Evolutionary conservation across 768 basidiomycete species (phyloP).

Genomic region (Albatrellus ellisii): DNA sequence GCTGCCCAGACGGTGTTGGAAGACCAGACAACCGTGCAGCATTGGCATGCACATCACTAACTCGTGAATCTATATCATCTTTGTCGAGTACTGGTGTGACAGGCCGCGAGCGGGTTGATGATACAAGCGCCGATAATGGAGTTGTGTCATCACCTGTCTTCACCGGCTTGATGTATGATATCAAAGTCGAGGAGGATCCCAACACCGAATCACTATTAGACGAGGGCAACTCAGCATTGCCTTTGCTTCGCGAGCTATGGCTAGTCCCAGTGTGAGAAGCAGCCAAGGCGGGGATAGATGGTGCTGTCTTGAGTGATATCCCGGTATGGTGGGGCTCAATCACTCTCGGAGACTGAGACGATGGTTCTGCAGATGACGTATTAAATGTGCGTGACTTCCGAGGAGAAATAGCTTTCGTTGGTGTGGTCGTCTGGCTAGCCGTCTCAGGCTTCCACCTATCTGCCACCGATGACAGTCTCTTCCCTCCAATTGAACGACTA

Average conservation of each 20-base stretch:
- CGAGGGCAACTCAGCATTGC: conserved; percentile 3
- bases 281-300: conserved; percentile 7
- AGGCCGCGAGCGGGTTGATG: conserved; percentile 1
- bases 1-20: conserved; percentile 41
- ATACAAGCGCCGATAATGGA: conserved; percentile 9
- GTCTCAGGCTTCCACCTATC: conserved; percentile 10
- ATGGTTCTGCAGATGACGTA: neutral
- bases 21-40: conserved; percentile 17
- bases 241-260: neutral
- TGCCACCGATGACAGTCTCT: conserved; percentile 3
- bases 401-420: neutral
- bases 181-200: conserved; percentile 68
- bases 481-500: conserved; percentile 2
- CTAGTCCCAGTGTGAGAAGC: neutral
- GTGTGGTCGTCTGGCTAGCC: neutral
- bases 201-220: conserved; percentile 17
- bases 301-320: conserved; percentile 5
- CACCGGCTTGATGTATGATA: conserved; percentile 43
- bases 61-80: conserved; percentile 27
- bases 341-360: neutral
- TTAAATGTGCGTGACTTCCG: neutral
- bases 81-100: conserved; percentile 15
- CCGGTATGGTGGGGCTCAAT: conserved; percentile 4
- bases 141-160: conserved; percentile 34
- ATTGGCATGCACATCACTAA: conserved; percentile 23